Evolutionary conservation across 768 basidiomycete genomes (phyloP).

Genomic region (Tricholoma furcatifolium): DNA sequence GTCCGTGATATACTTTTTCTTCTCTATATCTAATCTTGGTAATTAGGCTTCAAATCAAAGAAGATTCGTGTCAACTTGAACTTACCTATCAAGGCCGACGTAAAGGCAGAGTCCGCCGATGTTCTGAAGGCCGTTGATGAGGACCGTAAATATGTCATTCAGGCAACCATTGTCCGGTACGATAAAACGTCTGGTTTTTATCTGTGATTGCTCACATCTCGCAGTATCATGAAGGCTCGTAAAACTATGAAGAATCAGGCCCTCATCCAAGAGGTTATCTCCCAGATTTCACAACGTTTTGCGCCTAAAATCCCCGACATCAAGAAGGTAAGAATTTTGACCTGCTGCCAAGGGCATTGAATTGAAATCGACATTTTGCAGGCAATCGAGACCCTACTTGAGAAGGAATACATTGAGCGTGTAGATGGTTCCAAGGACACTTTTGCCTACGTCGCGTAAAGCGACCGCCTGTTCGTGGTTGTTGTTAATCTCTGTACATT

Average conservation of each 20-base stretch:
- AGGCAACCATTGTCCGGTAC: conserved; percentile 88
- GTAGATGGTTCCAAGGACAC: conserved; percentile 91
- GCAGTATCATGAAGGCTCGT: conserved; percentile 91
- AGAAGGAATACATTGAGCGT: conserved; percentile 98
- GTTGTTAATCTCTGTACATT: neutral
- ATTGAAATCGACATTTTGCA: conserved; percentile 24
- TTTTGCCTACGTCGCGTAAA: conserved; percentile 74
- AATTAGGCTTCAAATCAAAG: conserved; percentile 87
- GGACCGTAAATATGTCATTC: conserved; percentile 96
- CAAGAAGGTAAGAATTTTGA: conserved; percentile 70
- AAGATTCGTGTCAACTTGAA: conserved; percentile 93
- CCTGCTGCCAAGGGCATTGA: neutral
- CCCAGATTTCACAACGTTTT: conserved; percentile 86
- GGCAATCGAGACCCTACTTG: conserved; percentile 91
- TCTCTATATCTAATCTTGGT: conserved; percentile 1
- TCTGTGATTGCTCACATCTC: neutral
- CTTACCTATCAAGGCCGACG: conserved; percentile 92
- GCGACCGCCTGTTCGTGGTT: neutral
- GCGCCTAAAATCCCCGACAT: conserved; percentile 95
- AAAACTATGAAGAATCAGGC: conserved; percentile 96
- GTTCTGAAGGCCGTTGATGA: conserved; percentile 96
- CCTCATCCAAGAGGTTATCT: conserved; percentile 87
- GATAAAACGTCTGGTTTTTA: conserved; percentile 12
- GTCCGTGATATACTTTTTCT: neutral
- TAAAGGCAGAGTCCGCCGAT: conserved; percentile 88